These are phyloP conservation scores for Aspergillus awamori DNA, from an alignment of 2,329 filamentous ascomycete species.

Conservation along the genomic window DNA sequence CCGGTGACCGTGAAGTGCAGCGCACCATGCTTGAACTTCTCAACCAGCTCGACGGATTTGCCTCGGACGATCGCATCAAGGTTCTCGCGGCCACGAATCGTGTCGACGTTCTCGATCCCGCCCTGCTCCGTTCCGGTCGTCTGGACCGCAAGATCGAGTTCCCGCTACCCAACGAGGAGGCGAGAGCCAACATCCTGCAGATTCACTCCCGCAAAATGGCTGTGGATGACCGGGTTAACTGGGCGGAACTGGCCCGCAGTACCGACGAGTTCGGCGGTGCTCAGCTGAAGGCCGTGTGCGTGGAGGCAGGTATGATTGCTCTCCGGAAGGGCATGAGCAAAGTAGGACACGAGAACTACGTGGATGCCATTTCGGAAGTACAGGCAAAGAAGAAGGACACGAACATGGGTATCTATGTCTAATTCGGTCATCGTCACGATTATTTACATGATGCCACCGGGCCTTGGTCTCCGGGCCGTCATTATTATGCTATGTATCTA, in stretches of 20 bases:
- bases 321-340: constrained; percentile 91
- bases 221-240: constrained; percentile 90
- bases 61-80: constrained; percentile 95
- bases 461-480: neutral
- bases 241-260: constrained; percentile 90
- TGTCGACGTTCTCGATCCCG: constrained; percentile 90
- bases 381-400: constrained; percentile 86
- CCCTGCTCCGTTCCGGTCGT: constrained; percentile 85
- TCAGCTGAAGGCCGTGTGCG: constrained; percentile 96
- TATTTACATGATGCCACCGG: constrained; percentile 7
- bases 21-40: constrained; percentile 98
- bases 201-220: constrained; percentile 99
- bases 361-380: constrained; percentile 96
- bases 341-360: constrained; percentile 97
- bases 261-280: constrained; percentile 98
- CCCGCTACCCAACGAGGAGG: constrained; percentile 95
- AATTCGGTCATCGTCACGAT: constrained; percentile 16
- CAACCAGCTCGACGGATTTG: constrained; percentile 97
- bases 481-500: constrained; percentile 1
- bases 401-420: constrained; percentile 50
- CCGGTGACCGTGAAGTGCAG: constrained; percentile 95
- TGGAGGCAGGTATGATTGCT: constrained; percentile 99
- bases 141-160: constrained; percentile 98
- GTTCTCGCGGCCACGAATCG: constrained; percentile 93
- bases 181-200: constrained; percentile 91